phyloP scores from a whole-genome alignment of 305 asterid genomes.

The Fraxinus ornus region DNA sequence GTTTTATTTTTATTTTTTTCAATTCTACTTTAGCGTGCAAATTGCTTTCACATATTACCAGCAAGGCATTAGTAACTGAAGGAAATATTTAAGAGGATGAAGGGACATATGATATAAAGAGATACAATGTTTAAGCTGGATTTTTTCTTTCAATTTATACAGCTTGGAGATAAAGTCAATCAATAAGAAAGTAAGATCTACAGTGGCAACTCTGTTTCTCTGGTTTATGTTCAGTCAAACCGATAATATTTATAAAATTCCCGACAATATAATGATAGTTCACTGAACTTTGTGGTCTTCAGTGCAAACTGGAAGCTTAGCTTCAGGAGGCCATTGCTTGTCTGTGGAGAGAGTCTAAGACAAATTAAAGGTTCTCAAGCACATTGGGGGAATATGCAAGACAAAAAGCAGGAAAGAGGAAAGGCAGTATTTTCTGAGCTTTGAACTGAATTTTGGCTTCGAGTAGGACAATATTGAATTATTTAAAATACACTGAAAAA shows the following conservation, averaged over 20 bases:
- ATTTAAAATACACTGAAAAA: background rate
- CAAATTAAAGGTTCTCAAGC: background rate
- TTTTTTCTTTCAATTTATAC: background rate
- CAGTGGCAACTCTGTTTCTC: background rate
- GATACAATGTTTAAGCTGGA: background rate
- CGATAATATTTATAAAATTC: background rate
- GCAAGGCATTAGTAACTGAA: background rate
- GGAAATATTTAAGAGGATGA: background rate
- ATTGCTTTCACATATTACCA: background rate
- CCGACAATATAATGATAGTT: background rate
- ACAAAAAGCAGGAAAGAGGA: background rate
- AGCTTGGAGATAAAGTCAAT: background rate
- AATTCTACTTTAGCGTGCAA: background rate
- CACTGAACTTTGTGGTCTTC: background rate
- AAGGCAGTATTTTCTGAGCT: no score
- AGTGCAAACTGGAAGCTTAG: background rate
- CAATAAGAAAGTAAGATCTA: background rate
- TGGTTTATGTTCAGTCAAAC: background rate
- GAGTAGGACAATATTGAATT: background rate
- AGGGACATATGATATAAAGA: background rate
- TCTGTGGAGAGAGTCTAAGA: background rate
- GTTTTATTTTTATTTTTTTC: background rate
- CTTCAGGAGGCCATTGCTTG: background rate
- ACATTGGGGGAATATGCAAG: background rate
- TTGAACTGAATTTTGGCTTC: background rate